Conservation (phyloP, 164 flowering plant genomes). For the Berberis vulgaris region DNA sequence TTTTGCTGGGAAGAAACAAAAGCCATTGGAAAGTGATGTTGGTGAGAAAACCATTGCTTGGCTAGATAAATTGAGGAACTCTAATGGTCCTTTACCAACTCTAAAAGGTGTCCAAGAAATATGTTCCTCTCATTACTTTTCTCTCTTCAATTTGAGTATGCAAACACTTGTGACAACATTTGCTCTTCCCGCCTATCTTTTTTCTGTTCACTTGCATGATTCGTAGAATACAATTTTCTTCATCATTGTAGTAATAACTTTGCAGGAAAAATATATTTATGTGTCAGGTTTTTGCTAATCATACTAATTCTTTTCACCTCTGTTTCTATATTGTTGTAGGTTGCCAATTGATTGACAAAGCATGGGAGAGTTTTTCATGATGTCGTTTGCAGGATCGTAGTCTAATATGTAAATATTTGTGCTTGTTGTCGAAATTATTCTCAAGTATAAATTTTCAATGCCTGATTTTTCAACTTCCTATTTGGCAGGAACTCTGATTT, state of each 20-base stretch:
- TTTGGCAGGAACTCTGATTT: slow-evolving; percentile 86
- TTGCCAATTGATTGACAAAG: slow-evolving; percentile 73
- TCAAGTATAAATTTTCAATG: background rate
- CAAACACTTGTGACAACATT: no score
- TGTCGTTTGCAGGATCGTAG: slow-evolving; percentile 77
- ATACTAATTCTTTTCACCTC: background rate
- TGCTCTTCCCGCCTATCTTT: background rate
- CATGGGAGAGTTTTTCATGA: slow-evolving; percentile 86
- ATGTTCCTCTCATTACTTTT: background rate
- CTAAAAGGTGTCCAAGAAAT: slow-evolving; percentile 51
- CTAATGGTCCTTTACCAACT: slow-evolving; percentile 86
- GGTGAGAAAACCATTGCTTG: slow-evolving; percentile 88
- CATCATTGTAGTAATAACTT: background rate
- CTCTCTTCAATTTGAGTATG: no score
- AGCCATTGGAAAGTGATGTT: slow-evolving; percentile 80
- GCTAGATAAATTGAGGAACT: slow-evolving; percentile 76
- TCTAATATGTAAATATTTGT: slow-evolving; percentile 57
- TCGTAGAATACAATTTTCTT: no score
- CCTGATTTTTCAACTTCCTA: slow-evolving; percentile 3
- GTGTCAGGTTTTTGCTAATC: background rate
- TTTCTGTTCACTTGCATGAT: background rate
- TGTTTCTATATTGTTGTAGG: slow-evolving; percentile 27
- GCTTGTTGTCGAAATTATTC: slow-evolving; percentile 4
- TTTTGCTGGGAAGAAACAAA: slow-evolving; percentile 65
- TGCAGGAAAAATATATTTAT: background rate